These are phyloP conservation scores for Colletotrichum somersetense DNA, from an alignment of 2,329 filamentous ascomycete genomes.

Conservation along the genomic window DNA sequence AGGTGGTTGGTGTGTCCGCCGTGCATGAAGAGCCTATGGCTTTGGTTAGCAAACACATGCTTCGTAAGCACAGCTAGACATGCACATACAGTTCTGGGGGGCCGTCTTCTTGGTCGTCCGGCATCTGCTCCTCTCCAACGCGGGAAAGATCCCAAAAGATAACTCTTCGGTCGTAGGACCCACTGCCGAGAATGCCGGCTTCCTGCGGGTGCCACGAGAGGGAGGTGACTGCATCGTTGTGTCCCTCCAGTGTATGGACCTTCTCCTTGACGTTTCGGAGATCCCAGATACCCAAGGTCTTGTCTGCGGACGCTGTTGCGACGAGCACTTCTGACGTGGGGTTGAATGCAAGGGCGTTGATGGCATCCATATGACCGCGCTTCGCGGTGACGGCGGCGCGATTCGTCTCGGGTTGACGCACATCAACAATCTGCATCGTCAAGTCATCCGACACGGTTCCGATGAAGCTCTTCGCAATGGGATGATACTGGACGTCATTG, in stretches of 20 bases:
- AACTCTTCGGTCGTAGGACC: constrained; percentile 91
- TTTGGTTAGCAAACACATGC: constrained; percentile 43
- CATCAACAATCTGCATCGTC: constrained; percentile 91
- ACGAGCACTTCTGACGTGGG: constrained; percentile 90
- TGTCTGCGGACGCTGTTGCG: constrained; percentile 94
- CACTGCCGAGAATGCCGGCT: constrained; percentile 87
- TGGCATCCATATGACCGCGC: constrained; percentile 87
- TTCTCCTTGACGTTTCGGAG: constrained; percentile 90
- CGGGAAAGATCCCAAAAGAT: constrained; percentile 97
- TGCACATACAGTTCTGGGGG: constrained; percentile 83
- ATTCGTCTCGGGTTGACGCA: constrained; percentile 75
- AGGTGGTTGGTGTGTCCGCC: constrained; percentile 97
- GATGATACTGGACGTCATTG: constrained; percentile 97
- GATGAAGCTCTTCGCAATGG: constrained; percentile 84
- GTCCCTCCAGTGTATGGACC: constrained; percentile 89
- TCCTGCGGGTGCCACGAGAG: constrained; percentile 96
- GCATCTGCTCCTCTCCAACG: constrained; percentile 93
- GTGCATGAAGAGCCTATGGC: constrained; percentile 89
- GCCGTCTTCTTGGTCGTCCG: constrained; percentile 94
- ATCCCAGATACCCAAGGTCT: constrained; percentile 96
- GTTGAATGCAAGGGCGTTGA: constrained; percentile 97
- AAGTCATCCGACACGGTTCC: constrained; percentile 96
- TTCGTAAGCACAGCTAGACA: neutral
- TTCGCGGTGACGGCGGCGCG: constrained; percentile 77
- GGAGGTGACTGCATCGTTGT: constrained; percentile 90